phyloP scores from a whole-genome alignment of 2,329 filamentous ascomycete genomes.

The Beauveria sp. region DNA sequence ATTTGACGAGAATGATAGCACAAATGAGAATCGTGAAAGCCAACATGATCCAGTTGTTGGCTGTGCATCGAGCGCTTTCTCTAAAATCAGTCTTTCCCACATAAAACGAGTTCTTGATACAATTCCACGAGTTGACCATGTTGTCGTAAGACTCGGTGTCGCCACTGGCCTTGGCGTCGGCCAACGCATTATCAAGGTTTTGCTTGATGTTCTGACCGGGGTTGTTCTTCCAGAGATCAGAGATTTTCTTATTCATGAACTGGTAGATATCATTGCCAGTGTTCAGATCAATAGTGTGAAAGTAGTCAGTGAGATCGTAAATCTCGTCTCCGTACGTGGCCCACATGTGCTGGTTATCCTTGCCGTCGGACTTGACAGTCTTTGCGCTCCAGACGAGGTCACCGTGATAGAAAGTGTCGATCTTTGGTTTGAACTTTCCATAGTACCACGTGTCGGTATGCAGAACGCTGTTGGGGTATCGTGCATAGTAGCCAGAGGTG shows the following conservation, averaged over 20 bases:
- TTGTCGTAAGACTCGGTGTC: constrained; percentile 44
- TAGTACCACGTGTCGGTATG: constrained; percentile 68
- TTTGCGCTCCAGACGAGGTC: constrained; percentile 64
- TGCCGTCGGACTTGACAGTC: constrained; percentile 57
- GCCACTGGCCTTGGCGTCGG: constrained; percentile 33
- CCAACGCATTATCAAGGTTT: constrained; percentile 50
- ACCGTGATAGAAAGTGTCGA: constrained; percentile 82
- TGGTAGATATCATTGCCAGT: constrained; percentile 50
- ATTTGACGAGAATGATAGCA: constrained; percentile 75
- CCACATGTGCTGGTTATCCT: constrained; percentile 65
- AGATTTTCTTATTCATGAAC: constrained; percentile 65
- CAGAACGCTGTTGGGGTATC: constrained; percentile 50
- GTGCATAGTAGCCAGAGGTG: constrained; percentile 55
- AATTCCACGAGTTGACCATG: constrained; percentile 63
- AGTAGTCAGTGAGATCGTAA: constrained; percentile 91
- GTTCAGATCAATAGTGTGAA: constrained; percentile 59
- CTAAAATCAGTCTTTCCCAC: constrained; percentile 82
- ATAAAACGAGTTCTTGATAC: constrained; percentile 77
- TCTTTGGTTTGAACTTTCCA: constrained; percentile 63
- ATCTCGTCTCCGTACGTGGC: constrained; percentile 67
- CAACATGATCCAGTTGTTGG: constrained; percentile 86
- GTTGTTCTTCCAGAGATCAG: constrained; percentile 62
- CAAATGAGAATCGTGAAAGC: constrained; percentile 81
- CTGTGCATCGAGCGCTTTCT: constrained; percentile 63
- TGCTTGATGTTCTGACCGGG: constrained; percentile 72